A percentile compares a stretch with the other conserved stretches of the same genome.
Conservation (phyloP, 257 asterid species). For the Cruciata laevipes region DNA sequence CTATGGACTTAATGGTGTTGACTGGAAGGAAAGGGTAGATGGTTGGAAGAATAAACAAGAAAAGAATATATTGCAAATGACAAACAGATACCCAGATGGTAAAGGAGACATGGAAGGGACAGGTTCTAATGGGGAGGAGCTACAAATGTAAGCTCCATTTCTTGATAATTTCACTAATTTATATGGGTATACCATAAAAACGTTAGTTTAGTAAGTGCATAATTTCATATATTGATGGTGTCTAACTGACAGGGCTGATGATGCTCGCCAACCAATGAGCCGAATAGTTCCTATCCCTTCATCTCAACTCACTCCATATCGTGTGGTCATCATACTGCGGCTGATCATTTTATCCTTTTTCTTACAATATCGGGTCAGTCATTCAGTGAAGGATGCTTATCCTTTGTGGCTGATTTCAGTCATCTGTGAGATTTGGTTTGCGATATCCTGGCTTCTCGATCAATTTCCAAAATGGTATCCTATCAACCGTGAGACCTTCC, state of each 20-base stretch:
- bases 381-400: slow-evolving; percentile 63
- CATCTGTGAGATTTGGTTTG: slow-evolving; percentile 74
- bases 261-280: slow-evolving; percentile 68
- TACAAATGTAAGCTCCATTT: slow-evolving; percentile 54
- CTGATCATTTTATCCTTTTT: slow-evolving; percentile 58
- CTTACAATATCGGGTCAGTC: slow-evolving; percentile 63
- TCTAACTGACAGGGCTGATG: slow-evolving; percentile 49
- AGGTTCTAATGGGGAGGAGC: slow-evolving; percentile 69
- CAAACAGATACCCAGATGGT: slow-evolving; percentile 50
- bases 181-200: neutral
- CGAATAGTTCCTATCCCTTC: slow-evolving; percentile 57
- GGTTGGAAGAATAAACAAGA: slow-evolving; percentile 77
- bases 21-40: slow-evolving; percentile 91
- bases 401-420: slow-evolving; percentile 69
- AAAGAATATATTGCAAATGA: slow-evolving; percentile 49
- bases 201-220: neutral
- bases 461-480: slow-evolving; percentile 77
- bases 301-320: slow-evolving; percentile 54
- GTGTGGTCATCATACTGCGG: slow-evolving; percentile 54
- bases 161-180: neutral
- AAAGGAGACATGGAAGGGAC: slow-evolving; percentile 74
- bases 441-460: slow-evolving; percentile 64
- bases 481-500: slow-evolving; percentile 54
- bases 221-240: neutral
- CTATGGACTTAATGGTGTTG: slow-evolving; percentile 79